Conservation (phyloP, 78 protist species). For the Monosiga brevicollis region DNA sequence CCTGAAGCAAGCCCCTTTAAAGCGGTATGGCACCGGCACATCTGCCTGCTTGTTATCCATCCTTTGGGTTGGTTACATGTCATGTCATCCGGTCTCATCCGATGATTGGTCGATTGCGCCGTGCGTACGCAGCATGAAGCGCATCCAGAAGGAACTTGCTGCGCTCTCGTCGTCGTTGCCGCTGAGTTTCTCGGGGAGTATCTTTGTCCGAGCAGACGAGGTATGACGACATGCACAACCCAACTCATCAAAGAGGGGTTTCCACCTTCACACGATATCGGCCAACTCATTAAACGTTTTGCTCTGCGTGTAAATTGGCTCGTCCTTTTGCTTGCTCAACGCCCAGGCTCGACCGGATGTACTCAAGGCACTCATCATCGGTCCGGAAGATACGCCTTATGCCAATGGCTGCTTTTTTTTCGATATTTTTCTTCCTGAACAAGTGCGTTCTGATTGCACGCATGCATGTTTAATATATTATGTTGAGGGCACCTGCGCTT, state of each 20-base stretch:
- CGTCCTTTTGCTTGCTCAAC: neutral
- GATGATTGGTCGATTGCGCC: too few species aligned
- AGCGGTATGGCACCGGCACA: too few species aligned
- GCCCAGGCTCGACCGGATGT: conserved; percentile 27
- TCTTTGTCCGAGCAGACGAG: conserved; percentile 37
- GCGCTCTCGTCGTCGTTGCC: conserved; percentile 19
- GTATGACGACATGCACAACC: neutral
- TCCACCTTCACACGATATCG: neutral
- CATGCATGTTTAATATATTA: too few species aligned
- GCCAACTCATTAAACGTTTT: neutral
- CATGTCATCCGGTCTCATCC: too few species aligned
- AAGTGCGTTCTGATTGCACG: too few species aligned
- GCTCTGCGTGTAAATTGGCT: neutral
- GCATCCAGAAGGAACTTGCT: neutral
- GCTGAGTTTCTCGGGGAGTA: conserved; percentile 8
- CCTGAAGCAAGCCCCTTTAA: too few species aligned
- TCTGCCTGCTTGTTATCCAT: too few species aligned
- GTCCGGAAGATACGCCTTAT: conserved; percentile 49
- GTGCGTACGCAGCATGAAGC: too few species aligned
- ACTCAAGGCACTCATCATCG: conserved; percentile 43
- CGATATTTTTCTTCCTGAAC: neutral
- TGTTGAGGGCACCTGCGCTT: too few species aligned
- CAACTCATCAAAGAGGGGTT: neutral
- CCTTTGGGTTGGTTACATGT: too few species aligned
- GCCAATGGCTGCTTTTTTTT: neutral